These are phyloP conservation scores for Blastobotrys malaysiensis DNA, from an alignment of 1,139 yeast genomes.

Conservation along the genomic window DNA sequence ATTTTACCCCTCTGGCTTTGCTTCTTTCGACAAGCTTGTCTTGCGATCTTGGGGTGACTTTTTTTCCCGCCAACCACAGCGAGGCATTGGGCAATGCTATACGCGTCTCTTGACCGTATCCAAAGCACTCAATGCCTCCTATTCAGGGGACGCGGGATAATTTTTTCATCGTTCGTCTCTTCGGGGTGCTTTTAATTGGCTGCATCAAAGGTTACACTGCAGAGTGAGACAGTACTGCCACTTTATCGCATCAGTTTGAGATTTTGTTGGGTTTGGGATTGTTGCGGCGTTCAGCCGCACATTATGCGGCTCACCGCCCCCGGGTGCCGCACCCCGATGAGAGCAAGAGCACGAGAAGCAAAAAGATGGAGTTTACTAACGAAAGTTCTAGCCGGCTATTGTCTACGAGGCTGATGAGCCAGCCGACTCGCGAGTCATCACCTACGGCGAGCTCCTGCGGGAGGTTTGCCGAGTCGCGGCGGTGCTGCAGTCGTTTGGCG, in stretches of 20 bases:
- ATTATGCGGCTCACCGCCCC: too few relatives aligned
- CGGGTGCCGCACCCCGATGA: neutral
- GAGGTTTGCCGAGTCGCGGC: slow-evolving; percentile 89
- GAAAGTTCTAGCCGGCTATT: slow-evolving; percentile 60
- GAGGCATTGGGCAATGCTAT: neutral
- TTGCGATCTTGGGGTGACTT: too few relatives aligned
- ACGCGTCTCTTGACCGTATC: neutral
- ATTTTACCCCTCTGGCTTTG: neutral
- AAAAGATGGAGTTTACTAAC: neutral
- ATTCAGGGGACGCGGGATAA: neutral
- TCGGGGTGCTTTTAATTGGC: neutral
- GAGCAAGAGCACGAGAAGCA: neutral
- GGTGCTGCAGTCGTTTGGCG: slow-evolving; percentile 80
- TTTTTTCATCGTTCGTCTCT: neutral
- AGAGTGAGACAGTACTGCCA: neutral
- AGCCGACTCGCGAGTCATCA: slow-evolving; percentile 58
- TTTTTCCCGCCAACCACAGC: neutral
- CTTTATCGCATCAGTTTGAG: too few relatives aligned
- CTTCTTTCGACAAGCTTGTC: neutral
- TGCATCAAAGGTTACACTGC: neutral
- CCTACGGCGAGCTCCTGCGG: slow-evolving; percentile 80
- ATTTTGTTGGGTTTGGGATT: neutral
- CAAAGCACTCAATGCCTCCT: neutral
- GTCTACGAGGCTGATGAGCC: slow-evolving; percentile 96
- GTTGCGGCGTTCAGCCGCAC: neutral